Base-by-base conservation (phyloP, 805 yeast species). In the Yamadazyma paraphyllophila region DNA sequence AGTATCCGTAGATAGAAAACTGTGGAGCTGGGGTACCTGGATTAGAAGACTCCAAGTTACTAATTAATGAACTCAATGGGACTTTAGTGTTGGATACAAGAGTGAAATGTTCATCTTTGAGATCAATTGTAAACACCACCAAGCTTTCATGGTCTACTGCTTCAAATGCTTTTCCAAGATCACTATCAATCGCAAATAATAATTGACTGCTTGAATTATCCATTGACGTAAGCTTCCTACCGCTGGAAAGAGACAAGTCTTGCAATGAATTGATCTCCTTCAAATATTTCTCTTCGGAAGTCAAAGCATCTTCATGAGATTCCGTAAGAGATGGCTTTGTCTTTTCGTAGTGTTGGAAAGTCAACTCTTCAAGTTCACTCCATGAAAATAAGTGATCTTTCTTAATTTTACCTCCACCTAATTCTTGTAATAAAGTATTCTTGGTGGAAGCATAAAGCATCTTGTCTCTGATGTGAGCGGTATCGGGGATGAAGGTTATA, bases 401-500 rank as follows among this genome's bases (percentile, higher is more conserved):
- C 33, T 69, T 58, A 62, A 83, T 78, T 44, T 68, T 66, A 46
- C 74, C 76, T 4, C 77, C 76, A 7, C 97, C 97, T 33, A 92
- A 71, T 50, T 85, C 83, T 54, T 86, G 80, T 45, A 87, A 67
- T 31, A 94, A 65, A 1, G 94, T 81, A 61, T 81, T 85, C 50
- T 88, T 88, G 9, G 95, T 83, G 2, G 97, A 88, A 4, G 98
- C 98, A 62, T 91, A 94, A 40, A 94, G 73, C 97, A 94, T 94
- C 63, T 92, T 94, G 46, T 78, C 75, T 47, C 90, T 78, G 32
- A 92, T 91, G 2, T 83, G 81, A 7, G 97, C 87, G 41, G 65
- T 64, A 61, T 92, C 97, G 0, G 99, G 97, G 43, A 92, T 91
- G 66, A 76, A 91, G 15, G 94, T 81, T 38, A 90, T 77, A 56